Evolutionary conservation across 805 yeast species (phyloP), one percentile per base, ranked within the genome.

Genomic region (Jamesozyma hellenica): DNA sequence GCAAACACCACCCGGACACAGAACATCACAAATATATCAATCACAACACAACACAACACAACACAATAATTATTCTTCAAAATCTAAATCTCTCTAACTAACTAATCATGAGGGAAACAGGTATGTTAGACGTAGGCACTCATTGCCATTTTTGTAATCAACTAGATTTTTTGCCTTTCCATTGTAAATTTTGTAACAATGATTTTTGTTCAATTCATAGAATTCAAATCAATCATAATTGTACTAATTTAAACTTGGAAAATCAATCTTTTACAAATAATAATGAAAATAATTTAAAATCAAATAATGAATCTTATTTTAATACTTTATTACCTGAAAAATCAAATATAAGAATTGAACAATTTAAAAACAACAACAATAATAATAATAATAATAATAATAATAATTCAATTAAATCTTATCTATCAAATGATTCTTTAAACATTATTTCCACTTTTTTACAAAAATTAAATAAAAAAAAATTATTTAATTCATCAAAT

Each of bases 121-220:
- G 62, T 7, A 59, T 59, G 62, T 43, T 59, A 13, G 64, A 59
- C 44, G 64, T 57, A n/a, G 64, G 64, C 2, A 55, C 55, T 23
- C 64, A 59, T 36, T 59, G 64, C 41, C 40, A 42, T 15, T 57
- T 45, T 38, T 59, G 64, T 37, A 42, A 56, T 32, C 56, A 59
- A 39, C 21, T 57, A 8, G 64, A 59, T 39, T 59, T 59, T 36
- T 41, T 59, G 25, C 64, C 64, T 6, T 59, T 59, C 44, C 59
- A 56, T 39, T 59, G 64, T 40, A 36, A 44, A 5, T 42, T 28
- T 23, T 59, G 64, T 40, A 38, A 52, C 28, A 46, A 49, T 10
- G 58, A 56, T 42, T 58, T 56, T 34, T 59, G 64, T 43, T 35
- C 53, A 4, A 36, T 38, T 8, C 64, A 59, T 41, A 43, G 64